Conservation (phyloP, 306 rosid genomes). For the Mucuna pruriens region DNA sequence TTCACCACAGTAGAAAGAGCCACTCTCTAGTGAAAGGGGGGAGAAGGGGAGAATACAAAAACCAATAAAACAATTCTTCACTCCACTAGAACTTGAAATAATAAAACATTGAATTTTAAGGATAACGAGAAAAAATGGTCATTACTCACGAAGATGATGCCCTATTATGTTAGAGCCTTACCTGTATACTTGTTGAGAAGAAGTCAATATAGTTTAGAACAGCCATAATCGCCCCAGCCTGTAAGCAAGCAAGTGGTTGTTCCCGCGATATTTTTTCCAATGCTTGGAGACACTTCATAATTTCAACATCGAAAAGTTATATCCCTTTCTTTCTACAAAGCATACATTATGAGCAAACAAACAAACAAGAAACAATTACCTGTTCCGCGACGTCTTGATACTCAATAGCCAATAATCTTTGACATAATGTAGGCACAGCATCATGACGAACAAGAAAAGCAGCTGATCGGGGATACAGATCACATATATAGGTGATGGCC, state of each 20-base stretch:
- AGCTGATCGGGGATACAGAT: conserved; percentile 82
- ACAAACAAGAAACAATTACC: conserved; percentile 52
- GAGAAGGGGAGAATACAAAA: background rate
- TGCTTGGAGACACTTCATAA: conserved; percentile 89
- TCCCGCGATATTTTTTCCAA: conserved; percentile 96
- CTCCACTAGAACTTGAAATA: conserved; percentile 10
- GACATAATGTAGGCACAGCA: conserved; percentile 84
- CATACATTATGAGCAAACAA: conserved; percentile 14
- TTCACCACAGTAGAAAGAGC: conserved; percentile 96
- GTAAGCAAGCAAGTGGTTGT: conserved; percentile 95
- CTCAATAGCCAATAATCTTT: conserved; percentile 76
- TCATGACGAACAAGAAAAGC: conserved; percentile 83
- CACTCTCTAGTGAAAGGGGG: conserved; percentile 65
- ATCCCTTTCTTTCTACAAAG: conserved; percentile 17
- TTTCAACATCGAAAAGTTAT: conserved; percentile 27
- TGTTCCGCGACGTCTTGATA: conserved; percentile 97
- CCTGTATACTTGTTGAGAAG: conserved; percentile 94
- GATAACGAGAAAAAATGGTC: conserved; percentile 5
- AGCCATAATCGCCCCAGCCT: conserved; percentile 93
- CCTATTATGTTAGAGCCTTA: conserved; percentile 41
- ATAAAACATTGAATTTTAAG: background rate
- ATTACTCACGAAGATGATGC: background rate
- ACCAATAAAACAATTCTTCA: conserved; percentile 24
- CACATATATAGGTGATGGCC: conserved; percentile 93
- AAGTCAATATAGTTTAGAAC: conserved; percentile 84